These are phyloP conservation scores for Cryptosporidium meleagridis DNA, from an alignment of 169 alveolate species.

Conservation along the genomic window DNA sequence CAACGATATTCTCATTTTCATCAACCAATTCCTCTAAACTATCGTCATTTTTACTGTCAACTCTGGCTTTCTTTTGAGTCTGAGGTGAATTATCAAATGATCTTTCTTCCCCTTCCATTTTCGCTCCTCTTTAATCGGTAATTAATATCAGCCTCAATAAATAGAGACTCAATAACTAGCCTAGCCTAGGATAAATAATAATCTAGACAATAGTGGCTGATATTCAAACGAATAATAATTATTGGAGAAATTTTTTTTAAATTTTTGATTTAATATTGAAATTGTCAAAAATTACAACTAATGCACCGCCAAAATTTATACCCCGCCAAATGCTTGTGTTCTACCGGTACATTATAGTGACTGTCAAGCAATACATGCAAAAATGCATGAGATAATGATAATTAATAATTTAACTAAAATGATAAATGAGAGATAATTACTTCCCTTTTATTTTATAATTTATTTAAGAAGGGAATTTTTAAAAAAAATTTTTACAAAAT, in stretches of 20 bases:
- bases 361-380: background rate
- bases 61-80: slow-evolving; percentile 23
- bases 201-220: background rate
- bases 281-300: slow-evolving; percentile 1
- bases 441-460: too few relatives aligned
- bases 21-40: background rate
- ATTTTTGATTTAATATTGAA: background rate
- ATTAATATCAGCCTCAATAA: background rate
- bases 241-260: background rate
- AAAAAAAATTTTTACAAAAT: too few relatives aligned
- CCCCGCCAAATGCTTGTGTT: slow-evolving; percentile 4
- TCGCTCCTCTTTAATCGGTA: background rate
- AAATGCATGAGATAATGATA: background rate
- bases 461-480: too few relatives aligned
- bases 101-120: slow-evolving; percentile 21
- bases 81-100: slow-evolving; percentile 5
- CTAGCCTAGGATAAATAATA: background rate
- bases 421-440: background rate
- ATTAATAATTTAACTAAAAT: too few relatives aligned
- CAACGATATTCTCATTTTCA: background rate
- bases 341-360: background rate
- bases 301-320: background rate
- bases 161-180: background rate
- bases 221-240: background rate
- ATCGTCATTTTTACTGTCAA: background rate